These are phyloP conservation scores for Cryphonectria parasitica DNA, from an alignment of 2,329 filamentous ascomycete species.

Conservation along the genomic window DNA sequence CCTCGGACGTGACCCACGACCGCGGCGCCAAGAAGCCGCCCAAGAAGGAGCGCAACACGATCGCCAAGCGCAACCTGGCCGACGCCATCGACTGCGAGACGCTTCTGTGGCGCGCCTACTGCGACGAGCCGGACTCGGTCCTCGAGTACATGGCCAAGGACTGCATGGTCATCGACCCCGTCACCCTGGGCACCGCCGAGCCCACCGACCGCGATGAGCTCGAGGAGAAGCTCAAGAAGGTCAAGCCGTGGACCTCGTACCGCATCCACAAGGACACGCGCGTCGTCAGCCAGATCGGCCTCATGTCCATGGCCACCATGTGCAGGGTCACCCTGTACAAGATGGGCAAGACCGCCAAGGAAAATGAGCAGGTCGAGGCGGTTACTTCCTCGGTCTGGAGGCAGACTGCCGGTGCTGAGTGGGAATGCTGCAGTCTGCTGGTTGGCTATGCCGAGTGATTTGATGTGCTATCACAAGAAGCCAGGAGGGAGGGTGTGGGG, in stretches of 20 bases:
- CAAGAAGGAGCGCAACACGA: constrained; percentile 40
- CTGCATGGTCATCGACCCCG: constrained; percentile 43
- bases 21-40: constrained; percentile 34
- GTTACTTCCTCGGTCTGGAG: constrained; percentile 39
- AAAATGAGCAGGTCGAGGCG: constrained; percentile 37
- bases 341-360: constrained; percentile 32
- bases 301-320: constrained; percentile 43
- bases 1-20: constrained; percentile 29
- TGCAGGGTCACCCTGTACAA: constrained; percentile 40
- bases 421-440: constrained; percentile 35
- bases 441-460: constrained; percentile 29
- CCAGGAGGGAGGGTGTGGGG: too few relatives aligned
- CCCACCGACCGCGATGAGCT: constrained; percentile 37
- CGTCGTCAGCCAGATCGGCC: constrained; percentile 43
- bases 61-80: constrained; percentile 44
- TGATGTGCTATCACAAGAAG: neutral
- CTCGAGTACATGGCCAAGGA: constrained; percentile 44
- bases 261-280: constrained; percentile 39
- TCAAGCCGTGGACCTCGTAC: constrained; percentile 37
- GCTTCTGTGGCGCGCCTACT: constrained; percentile 44
- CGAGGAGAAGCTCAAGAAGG: constrained; percentile 37
- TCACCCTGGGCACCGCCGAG: constrained; percentile 36
- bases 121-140: constrained; percentile 41
- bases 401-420: constrained; percentile 44
- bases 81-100: constrained; percentile 44